Percentiles rank a stretch among this genome's conserved stretches.
phyloP scores from a whole-genome alignment of 2,329 filamentous ascomycete genomes.

The Exophiala calicioides region DNA sequence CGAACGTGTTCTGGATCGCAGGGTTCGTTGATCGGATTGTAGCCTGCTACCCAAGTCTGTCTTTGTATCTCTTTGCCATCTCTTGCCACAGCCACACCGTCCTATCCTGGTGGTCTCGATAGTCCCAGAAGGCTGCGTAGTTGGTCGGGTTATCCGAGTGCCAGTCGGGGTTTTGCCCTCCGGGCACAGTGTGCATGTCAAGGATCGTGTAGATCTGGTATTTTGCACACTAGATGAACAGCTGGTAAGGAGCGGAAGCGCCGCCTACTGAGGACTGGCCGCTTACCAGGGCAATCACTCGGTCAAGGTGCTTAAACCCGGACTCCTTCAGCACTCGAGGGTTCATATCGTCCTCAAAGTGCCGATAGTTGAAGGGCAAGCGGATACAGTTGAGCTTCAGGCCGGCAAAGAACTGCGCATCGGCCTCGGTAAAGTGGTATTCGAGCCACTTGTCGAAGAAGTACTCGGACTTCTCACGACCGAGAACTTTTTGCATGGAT shows the following conservation, averaged over 20 bases:
- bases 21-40: constrained; percentile 55
- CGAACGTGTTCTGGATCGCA: constrained; percentile 49
- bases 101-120: constrained; percentile 53
- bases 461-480: constrained; percentile 58
- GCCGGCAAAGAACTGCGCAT: constrained; percentile 59
- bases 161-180: constrained; percentile 55
- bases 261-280: no score
- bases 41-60: constrained; percentile 52
- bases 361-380: constrained; percentile 61
- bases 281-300: constrained; percentile 43
- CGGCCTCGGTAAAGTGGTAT: constrained; percentile 61
- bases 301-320: constrained; percentile 51
- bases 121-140: constrained; percentile 54
- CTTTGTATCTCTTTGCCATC: constrained; percentile 48
- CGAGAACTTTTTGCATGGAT: constrained; percentile 54
- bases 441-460: constrained; percentile 61
- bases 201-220: constrained; percentile 53
- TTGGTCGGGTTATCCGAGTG: constrained; percentile 51
- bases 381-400: constrained; percentile 60
- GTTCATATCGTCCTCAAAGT: constrained; percentile 52
- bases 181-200: constrained; percentile 52
- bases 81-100: constrained; percentile 52
- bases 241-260: no score
- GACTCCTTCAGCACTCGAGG: constrained; percentile 46
- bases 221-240: constrained; percentile 47